Evolutionary conservation across 331 rosid genomes (phyloP).

Genomic region (Saraca asoca): DNA sequence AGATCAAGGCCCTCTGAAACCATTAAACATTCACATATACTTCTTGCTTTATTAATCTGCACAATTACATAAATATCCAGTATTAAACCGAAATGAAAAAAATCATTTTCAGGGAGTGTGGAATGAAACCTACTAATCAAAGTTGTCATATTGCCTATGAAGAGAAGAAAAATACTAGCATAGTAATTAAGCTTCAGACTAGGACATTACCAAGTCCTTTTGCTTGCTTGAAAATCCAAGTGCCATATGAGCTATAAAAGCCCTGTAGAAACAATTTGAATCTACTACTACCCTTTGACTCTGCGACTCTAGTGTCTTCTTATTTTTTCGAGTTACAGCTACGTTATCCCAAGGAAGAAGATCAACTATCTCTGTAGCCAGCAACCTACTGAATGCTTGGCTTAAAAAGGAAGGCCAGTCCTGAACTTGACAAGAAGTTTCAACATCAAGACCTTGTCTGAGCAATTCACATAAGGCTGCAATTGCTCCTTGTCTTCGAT

Average conservation of each 20-base stretch:
- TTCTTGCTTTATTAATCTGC: conserved; percentile 77
- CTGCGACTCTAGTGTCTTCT: conserved; percentile 90
- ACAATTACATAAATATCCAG: conserved; percentile 30
- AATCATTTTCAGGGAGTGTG: conserved; percentile 11
- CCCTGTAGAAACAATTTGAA: conserved; percentile 72
- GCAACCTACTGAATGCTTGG: conserved; percentile 76
- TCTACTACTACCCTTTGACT: conserved; percentile 85
- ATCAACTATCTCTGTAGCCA: conserved; percentile 82
- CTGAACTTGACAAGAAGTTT: conserved; percentile 78
- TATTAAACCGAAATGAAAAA: conserved; percentile 28
- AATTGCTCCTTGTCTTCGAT: conserved; percentile 88
- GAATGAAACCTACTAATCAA: background rate
- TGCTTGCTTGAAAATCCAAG: conserved; percentile 87
- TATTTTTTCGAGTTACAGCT: conserved; percentile 77
- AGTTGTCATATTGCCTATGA: background rate
- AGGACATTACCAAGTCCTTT: conserved; percentile 67
- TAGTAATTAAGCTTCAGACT: conserved; percentile 36
- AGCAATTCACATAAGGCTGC: conserved; percentile 89
- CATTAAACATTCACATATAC: conserved; percentile 77
- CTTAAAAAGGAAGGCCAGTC: conserved; percentile 91
- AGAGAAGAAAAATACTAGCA: conserved; percentile 19
- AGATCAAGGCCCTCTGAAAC: conserved; percentile 82
- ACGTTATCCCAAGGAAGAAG: conserved; percentile 92
- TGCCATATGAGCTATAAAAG: conserved; percentile 77
- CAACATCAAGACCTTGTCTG: conserved; percentile 94